Conservation (phyloP, 257 asterid genomes). For the Buddleja alternifolia region DNA sequence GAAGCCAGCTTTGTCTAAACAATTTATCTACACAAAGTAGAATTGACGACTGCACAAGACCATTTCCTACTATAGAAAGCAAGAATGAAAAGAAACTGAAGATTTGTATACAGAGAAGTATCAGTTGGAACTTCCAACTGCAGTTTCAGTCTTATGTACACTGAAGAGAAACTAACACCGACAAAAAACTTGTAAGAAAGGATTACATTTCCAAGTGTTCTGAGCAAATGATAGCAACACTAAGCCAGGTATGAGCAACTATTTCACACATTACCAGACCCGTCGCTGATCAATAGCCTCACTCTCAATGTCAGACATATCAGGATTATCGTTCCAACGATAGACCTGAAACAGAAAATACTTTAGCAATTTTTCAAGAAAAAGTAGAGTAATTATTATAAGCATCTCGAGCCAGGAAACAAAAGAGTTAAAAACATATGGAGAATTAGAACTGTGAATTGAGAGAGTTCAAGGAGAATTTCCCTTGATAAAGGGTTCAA, state of each 20-base stretch:
- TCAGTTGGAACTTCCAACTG: slow-evolving; percentile 4
- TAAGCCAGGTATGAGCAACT: slow-evolving; percentile 17
- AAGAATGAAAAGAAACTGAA: slow-evolving; percentile 14
- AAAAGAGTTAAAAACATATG: background rate
- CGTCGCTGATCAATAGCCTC: slow-evolving; percentile 58
- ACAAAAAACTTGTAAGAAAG: background rate
- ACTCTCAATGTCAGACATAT: slow-evolving; percentile 74
- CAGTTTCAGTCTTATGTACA: slow-evolving; percentile 16
- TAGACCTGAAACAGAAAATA: slow-evolving; percentile 52
- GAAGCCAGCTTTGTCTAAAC: slow-evolving; percentile 6
- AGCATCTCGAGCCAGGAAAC: slow-evolving; percentile 13
- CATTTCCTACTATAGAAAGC: background rate
- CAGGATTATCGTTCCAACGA: slow-evolving; percentile 69
- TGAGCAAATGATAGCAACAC: slow-evolving; percentile 12
- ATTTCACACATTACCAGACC: slow-evolving; percentile 40
- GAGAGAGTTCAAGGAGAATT: background rate
- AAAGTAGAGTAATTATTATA: background rate
- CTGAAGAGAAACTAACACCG: slow-evolving; percentile 10
- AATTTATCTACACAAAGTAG: background rate
- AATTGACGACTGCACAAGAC: background rate
- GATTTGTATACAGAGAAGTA: slow-evolving; percentile 1
- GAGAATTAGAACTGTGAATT: background rate
- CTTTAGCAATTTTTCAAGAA: too few species aligned
- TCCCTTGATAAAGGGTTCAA: background rate
- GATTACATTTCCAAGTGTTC: background rate